Evolutionary conservation across 1,284 basidiomycete genomes (phyloP), one percentile per base, ranked within the genome.

Genomic region (Ceratobasidium sp.): DNA sequence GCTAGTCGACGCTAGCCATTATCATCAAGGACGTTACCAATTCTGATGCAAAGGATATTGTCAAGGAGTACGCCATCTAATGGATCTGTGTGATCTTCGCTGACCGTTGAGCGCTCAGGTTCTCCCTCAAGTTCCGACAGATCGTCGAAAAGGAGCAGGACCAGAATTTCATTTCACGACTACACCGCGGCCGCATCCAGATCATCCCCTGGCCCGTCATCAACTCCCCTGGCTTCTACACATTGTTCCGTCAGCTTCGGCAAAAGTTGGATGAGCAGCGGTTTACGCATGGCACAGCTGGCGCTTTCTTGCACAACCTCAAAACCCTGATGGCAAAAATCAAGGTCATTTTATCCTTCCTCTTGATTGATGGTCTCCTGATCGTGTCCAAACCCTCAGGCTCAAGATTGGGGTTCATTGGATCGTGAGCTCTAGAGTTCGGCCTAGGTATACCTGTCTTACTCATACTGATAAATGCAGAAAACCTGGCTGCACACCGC

Each of bases 161-260:
- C 41, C 82, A 86, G 0, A 90, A 90, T 76, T 90, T 90, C 79
- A 88, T 90, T 72, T 85, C 87, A 16, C 84, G 84, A 0, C 81
- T 90, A 5, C 88, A 90, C 75, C 82, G 83, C 0, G 88, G 88
- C 0, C 84, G 84, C 65, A 77, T 90, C 2, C 83, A 83, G 51
- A 90, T 90, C n/a, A 84, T 90, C 24, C 88, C 88, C 14, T 90
- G 89, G 88, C 88, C 88, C 0, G 87, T 90, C 31, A 89, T 90
- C 46, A 87, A 88, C 78, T 88, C 88, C 0, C 84, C 81, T 43
- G 83, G 87, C 53, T 90, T 90, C 77, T 90, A 90, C 76, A 82
- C 79, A 2, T 77, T 88, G 22, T 89, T 89, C 74, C 81, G 82
- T 0, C 79, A 80, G 0, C 74, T 90, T 22, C 88, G 86, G 77